Evolutionary conservation across 1,284 basidiomycete genomes (phyloP).

Genomic region (Marasmius sp.): DNA sequence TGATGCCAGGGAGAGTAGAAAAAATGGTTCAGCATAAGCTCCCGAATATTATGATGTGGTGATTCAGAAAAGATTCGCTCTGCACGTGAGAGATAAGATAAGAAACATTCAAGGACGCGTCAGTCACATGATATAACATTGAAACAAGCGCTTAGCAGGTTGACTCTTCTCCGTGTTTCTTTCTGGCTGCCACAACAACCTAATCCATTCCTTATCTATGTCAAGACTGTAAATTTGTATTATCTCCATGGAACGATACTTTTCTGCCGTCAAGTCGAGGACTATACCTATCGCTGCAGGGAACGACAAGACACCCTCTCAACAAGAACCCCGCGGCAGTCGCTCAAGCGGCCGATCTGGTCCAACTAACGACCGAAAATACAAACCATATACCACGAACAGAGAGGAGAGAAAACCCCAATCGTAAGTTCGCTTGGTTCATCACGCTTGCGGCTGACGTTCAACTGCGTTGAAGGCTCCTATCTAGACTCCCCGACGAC

Average conservation of each 20-base stretch:
- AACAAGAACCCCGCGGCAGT: neutral
- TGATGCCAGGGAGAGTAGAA: neutral
- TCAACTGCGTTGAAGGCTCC: neutral
- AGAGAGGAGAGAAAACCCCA: slow-evolving; percentile 1
- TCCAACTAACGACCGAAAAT: neutral
- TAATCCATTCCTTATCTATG: neutral
- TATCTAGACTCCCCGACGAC: slow-evolving; percentile 29
- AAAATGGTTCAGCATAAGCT: slow-evolving; percentile 6
- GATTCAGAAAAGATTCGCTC: too few relatives aligned
- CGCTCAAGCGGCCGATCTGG: neutral
- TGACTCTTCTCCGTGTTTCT: neutral
- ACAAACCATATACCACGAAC: slow-evolving; percentile 8
- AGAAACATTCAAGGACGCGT: neutral
- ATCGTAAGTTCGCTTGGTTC: neutral
- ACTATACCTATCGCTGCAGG: neutral
- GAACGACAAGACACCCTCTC: slow-evolving; percentile 3
- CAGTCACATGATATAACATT: neutral
- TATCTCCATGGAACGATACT: slow-evolving; percentile 1
- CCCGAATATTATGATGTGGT: neutral
- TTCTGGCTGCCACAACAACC: neutral
- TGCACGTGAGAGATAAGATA: neutral
- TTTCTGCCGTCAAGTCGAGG: neutral
- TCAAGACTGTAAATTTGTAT: neutral
- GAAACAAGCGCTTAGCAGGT: neutral
- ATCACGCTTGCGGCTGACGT: neutral